Conservation (phyloP, 306 rosid species). For the Psophocarpus tetragonolobus region DNA sequence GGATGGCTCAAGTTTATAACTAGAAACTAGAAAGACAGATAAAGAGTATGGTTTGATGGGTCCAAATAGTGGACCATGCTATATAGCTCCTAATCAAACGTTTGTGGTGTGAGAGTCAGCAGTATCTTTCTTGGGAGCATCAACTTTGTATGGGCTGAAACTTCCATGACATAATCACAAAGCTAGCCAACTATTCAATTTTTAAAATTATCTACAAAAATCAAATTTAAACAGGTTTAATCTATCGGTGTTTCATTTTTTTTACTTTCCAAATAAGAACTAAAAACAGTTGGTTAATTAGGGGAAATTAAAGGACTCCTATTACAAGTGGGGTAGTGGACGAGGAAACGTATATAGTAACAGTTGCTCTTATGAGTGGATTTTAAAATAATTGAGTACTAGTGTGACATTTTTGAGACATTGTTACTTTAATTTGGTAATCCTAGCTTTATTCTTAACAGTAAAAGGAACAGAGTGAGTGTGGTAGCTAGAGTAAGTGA, state of each 20-base stretch:
- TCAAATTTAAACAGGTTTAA: neutral
- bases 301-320: constrained; percentile 37
- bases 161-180: constrained; percentile 41
- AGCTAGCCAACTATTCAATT: neutral
- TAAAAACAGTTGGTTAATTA: constrained; percentile 41
- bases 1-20: constrained; percentile 33
- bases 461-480: constrained; percentile 23
- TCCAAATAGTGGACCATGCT: constrained; percentile 47
- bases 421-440: constrained; percentile 7
- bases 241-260: neutral
- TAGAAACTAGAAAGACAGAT: constrained; percentile 27
- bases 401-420: constrained; percentile 40
- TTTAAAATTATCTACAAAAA: neutral
- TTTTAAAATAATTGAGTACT: neutral
- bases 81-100: constrained; percentile 34
- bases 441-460: constrained; percentile 39
- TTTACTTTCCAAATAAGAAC: constrained; percentile 35
- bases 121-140: constrained; percentile 77
- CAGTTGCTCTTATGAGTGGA: neutral
- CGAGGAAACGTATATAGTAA: neutral
- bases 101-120: constrained; percentile 46
- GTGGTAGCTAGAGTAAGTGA: constrained; percentile 38
- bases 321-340: neutral
- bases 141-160: constrained; percentile 46
- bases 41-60: constrained; percentile 35